Evolutionary conservation across 352 stramenopile genomes (phyloP).

Genomic region (Globisporangium paddicum): DNA sequence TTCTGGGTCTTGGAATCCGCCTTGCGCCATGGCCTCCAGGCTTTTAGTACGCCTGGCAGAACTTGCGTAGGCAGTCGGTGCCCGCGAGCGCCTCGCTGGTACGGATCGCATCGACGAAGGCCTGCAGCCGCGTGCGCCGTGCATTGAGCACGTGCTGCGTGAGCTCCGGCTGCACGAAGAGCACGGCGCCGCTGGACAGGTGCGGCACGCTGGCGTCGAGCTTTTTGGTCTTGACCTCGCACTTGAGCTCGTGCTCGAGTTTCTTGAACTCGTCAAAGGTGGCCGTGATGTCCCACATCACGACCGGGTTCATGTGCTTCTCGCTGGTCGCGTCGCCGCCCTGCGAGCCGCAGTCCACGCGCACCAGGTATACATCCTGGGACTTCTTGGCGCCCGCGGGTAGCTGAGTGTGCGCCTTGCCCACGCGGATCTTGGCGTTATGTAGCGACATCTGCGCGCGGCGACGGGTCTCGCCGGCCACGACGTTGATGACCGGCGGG

Average conservation of each 20-base stretch:
- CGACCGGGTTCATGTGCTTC: slow-evolving; percentile 81
- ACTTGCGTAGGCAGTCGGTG: slow-evolving; percentile 55
- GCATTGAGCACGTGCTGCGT: slow-evolving; percentile 64
- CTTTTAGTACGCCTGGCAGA: slow-evolving; percentile 63
- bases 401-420: slow-evolving; percentile 59
- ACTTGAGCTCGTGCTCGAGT: slow-evolving; percentile 61
- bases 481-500: slow-evolving; percentile 44
- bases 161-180: slow-evolving; percentile 67
- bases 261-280: slow-evolving; percentile 76
- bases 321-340: slow-evolving; percentile 34
- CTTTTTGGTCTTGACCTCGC: slow-evolving; percentile 59
- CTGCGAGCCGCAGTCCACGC: slow-evolving; percentile 51
- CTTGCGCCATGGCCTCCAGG: neutral
- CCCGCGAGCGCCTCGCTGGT: slow-evolving; percentile 39
- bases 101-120: slow-evolving; percentile 54
- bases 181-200: slow-evolving; percentile 52
- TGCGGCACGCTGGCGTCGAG: slow-evolving; percentile 50
- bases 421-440: slow-evolving; percentile 63
- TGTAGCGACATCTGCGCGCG: slow-evolving; percentile 47
- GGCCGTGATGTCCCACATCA: slow-evolving; percentile 83
- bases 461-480: slow-evolving; percentile 46
- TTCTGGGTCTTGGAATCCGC: neutral
- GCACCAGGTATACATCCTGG: slow-evolving; percentile 68
- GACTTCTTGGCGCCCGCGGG: slow-evolving; percentile 31
- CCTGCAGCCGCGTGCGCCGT: slow-evolving; percentile 47